These are phyloP conservation scores for Trifolium dubium DNA, from an alignment of 306 rosid species.

Conservation along the genomic window DNA sequence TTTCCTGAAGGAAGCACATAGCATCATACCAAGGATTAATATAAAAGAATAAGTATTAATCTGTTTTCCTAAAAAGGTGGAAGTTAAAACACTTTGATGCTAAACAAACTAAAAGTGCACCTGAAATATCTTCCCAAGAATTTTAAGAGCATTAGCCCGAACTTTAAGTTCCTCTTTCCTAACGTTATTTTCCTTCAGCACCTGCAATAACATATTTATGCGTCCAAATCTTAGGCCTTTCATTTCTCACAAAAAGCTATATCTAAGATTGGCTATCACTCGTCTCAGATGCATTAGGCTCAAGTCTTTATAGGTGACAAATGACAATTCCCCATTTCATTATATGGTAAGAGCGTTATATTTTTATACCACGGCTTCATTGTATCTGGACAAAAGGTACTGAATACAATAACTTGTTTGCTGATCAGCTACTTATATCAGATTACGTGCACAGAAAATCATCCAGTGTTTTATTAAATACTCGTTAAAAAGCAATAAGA, in stretches of 20 bases:
- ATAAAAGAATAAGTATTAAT: too few relatives aligned
- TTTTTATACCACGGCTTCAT: conserved; percentile 1
- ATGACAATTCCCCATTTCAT: conserved; percentile 11
- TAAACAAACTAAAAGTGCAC: conserved; percentile 40
- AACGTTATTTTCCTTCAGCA: conserved; percentile 68
- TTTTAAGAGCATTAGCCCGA: conserved; percentile 80
- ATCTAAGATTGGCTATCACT: conserved; percentile 23
- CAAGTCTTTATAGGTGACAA: neutral
- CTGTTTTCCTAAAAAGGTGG: too few relatives aligned
- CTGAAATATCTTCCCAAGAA: conserved; percentile 86
- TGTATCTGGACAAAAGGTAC: neutral
- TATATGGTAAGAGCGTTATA: neutral
- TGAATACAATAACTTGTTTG: conserved; percentile 25
- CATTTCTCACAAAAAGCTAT: conserved; percentile 10
- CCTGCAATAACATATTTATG: conserved; percentile 55
- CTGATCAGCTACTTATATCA: conserved; percentile 22
- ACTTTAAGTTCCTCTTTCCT: conserved; percentile 83
- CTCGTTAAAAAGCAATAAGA: conserved; percentile 35
- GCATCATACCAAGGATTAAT: too few relatives aligned
- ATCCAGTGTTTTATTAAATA: too few relatives aligned
- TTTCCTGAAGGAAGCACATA: conserved; percentile 56
- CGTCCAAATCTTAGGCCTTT: conserved; percentile 19
- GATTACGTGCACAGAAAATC: neutral
- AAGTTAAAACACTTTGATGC: neutral
- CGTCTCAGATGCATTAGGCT: conserved; percentile 1